Base-by-base conservation (phyloP, 306 rosid species). In the Cucurbita argyrosperma region DNA sequence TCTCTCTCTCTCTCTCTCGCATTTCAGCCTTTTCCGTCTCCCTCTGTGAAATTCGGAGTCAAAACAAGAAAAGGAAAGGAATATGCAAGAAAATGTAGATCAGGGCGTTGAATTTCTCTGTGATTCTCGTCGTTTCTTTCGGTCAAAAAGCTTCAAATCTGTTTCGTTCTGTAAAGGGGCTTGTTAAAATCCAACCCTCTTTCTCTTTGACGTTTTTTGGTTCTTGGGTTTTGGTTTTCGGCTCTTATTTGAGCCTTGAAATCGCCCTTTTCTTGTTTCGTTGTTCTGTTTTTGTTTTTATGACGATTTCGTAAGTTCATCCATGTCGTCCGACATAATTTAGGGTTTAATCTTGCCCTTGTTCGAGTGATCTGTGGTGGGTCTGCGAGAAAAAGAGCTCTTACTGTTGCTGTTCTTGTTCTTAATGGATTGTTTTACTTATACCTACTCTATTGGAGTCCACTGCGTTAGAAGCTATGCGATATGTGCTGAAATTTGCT, bases 281-380 rank as follows among this genome's bases (percentile, higher is more conserved):
- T 50, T 50, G 54, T 0, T 66, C 73, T 12, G 14, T 23, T n/a
- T 15, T 65, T 76, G 71, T 47, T 59, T 55, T 57, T 76, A 52
- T 76, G 72, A 10, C 14, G 78, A 76, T 76, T 76, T 51, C 12
- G 8, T 35, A 11, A 53, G 42, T 55, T 54, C 75, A 82, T 85
- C 96, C 86, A 92, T 92, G 97, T 90, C 96, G 80, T 92, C 96
- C 56, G 97, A 90, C 70, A 92, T 90, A 51, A 81, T 96, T 90
- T 92, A 88, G 77, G 81, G 57, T 63, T 76, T 79, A 15, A 72
- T 49, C 74, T 68, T 38, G 9, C 26, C 76, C 66, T 21, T 53
- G 35, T 42, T 53, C 50, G 26, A 39, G 26, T 42, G 65, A n/a
- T 69, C 61, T 35, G 21, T 50, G n/a, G 46, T 18, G 45, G 10